phyloP scores from a whole-genome alignment of 768 basidiomycete genomes.

The Tylopilus plumbeoviolaceoides region DNA sequence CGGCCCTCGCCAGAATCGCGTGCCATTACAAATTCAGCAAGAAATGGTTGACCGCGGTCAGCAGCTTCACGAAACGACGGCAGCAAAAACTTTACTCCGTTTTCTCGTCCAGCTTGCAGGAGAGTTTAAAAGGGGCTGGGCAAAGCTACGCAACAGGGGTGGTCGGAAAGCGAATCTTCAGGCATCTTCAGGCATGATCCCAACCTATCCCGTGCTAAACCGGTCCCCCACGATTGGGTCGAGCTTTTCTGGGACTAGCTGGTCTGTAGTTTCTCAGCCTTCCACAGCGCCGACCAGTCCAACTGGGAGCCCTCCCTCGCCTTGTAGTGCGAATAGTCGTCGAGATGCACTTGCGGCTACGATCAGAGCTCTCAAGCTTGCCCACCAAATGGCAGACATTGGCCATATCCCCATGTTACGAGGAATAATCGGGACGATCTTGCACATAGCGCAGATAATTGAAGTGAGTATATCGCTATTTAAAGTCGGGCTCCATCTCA shows the following conservation, averaged over 20 bases:
- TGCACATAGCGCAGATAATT: conserved; percentile 6
- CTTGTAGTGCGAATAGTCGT: conserved; percentile 1
- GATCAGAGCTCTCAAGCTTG: conserved; percentile 6
- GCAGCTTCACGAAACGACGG: conserved; percentile 9
- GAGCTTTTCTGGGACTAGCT: neutral
- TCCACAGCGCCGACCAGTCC: neutral
- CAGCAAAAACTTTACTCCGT: conserved; percentile 14
- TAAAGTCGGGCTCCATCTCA: neutral
- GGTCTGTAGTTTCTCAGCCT: neutral
- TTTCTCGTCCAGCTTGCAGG: neutral
- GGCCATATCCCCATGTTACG: neutral
- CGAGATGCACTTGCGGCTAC: neutral
- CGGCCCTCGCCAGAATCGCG: neutral
- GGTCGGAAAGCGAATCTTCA: neutral
- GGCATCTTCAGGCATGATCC: neutral
- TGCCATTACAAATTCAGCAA: conserved; percentile 12
- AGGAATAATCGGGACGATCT: conserved; percentile 7
- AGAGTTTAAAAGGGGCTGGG: conserved; percentile 9
- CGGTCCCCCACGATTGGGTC: conserved; percentile 2
- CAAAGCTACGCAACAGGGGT: neutral
- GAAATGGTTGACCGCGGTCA: conserved; percentile 17
- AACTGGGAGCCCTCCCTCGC: neutral
- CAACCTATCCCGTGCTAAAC: neutral
- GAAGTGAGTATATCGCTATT: conserved; percentile 1
- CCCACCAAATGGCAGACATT: conserved; percentile 8